Base-by-base conservation (phyloP, 441 rosid genomes). In the Oxalis stricta region DNA sequence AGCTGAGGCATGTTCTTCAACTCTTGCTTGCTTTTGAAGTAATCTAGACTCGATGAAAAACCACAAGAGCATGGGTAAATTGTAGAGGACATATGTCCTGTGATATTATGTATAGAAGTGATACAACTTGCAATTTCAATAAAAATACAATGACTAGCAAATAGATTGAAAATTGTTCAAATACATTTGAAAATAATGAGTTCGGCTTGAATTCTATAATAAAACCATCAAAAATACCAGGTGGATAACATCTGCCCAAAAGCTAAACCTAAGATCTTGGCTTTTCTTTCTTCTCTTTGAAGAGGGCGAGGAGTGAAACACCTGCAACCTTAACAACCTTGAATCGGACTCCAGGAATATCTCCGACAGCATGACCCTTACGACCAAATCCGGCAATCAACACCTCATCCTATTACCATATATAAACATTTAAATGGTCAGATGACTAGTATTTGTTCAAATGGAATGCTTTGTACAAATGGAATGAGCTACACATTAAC, bases 261-360 rank as follows among this genome's bases (percentile, higher is more conserved):
- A n/a, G 13, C 8, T n/a, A 16, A 51, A 33, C 53, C 43, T 63
- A 79, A 46, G 88, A 79, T 63, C 84, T 77, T n/a, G 89, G 89
- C 70, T 79, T 79, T 67, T 79, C 88, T 68, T 79, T 79, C 73
- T 76, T 79, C 72, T 79, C 84, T 53, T 79, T 76, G 70, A 79
- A 79, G n/a, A 79, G 84, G 0, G 84, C 89, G 15, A 79, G 50
- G n/a, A 79, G 84, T 7, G 89, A 79, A 33, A 76, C 84, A 29
- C 89, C 89, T 17, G 84, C 76, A 4, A 79, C 89, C 69, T 79
- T 79, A 53, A 79, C 89, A 31, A 79, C 84, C 89, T 79, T 79
- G 61, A 79, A 79, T 44, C 84, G 64, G 43, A 79, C 89, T 38
- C 89, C 89, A 1, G 89, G 89, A 67, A 79, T 79, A 73, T 79